Conservation (phyloP, 768 basidiomycete genomes). For the button mushroom (Agaricus bisporus) region DNA sequence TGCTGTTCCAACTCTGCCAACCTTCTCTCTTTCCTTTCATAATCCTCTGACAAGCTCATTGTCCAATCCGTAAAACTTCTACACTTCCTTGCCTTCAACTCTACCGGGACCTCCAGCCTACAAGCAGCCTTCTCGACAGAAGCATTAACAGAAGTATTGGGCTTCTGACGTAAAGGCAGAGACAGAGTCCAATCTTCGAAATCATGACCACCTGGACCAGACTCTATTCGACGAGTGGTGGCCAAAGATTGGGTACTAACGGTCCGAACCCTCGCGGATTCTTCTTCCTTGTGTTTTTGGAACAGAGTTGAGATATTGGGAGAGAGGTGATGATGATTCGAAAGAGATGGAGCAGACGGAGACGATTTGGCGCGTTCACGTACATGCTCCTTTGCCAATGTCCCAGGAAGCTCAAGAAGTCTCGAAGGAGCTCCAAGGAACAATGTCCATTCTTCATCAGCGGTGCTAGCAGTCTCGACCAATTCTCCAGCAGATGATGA, state of each 20-base stretch:
- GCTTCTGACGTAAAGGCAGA: slow-evolving; percentile 1
- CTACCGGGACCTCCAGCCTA: neutral
- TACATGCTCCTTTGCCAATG: neutral
- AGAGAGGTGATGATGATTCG: slow-evolving; percentile 3
- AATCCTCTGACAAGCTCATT: neutral
- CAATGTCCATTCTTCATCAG: slow-evolving; percentile 7
- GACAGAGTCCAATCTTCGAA: slow-evolving; percentile 9
- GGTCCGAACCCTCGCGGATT: neutral
- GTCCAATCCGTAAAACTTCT: slow-evolving; percentile 9
- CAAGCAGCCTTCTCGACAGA: neutral
- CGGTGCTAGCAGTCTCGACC: neutral
- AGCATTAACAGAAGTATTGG: neutral
- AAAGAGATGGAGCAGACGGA: neutral
- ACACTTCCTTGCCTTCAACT: slow-evolving; percentile 1
- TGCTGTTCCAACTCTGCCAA: slow-evolving; percentile 1
- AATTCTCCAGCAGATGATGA: neutral
- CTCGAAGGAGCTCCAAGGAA: slow-evolving; percentile 6
- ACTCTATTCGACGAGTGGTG: slow-evolving; percentile 7
- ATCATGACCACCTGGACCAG: neutral
- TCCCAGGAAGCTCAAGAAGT: neutral
- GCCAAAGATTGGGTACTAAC: slow-evolving; percentile 5
- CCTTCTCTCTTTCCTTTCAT: neutral
- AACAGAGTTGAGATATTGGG: slow-evolving; percentile 1
- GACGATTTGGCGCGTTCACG: slow-evolving; percentile 3
- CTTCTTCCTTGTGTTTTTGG: neutral